Evolutionary conservation across 495 filamentous ascomycete genomes (phyloP), one percentile per base, ranked within the genome.

Genomic region (Xanthoparmelia taractica): DNA sequence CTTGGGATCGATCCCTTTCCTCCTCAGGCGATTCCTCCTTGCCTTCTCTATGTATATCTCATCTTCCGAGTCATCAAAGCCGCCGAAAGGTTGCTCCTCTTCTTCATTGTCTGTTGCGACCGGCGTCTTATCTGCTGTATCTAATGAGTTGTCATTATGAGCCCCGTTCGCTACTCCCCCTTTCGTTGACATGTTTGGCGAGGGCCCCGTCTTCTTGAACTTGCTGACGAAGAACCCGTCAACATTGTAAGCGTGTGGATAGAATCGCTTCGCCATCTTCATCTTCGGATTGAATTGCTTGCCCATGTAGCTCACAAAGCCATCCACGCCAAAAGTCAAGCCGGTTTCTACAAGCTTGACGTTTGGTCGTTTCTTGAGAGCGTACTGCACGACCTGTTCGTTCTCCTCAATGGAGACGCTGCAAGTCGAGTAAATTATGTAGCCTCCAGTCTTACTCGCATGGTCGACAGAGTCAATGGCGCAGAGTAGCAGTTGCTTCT

Each of bases 141-240:
- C 64, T 33, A 64, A 54, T 41, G 73, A 72, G n/a, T 71, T 69
- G 23, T 65, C 63, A 37, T 67, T 67, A 18, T 60, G 25, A 62
- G 63, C 69, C 11, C 68, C 68, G 8, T 67, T 73, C 48, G 68
- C 61, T 34, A 45, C 63, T 17, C 47, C 68, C 27, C 64, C 74
- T 23, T 70, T 73, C 23, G 67, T 75, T 25, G 76, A 70, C 63
- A 80, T 81, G 37, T 76, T 75, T 0, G 87, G 84, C 17, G 86
- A 89, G 0, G 88, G 88, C 17, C 84, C 94, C 36, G 82, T 83
- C 83, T 98, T 98, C 77, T 95, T 93, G 72, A 98, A 86, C 76
- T 97, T 98, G 70, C 90, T 88, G 62, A 97, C 94, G 73, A 95
- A 98, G 85, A 98, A 98, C 60, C 94, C 94, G 67, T 98, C 94